Evolutionary conservation across 2,329 filamentous ascomycete genomes (phyloP).

Genomic region (Ceratocystis cubensis): DNA sequence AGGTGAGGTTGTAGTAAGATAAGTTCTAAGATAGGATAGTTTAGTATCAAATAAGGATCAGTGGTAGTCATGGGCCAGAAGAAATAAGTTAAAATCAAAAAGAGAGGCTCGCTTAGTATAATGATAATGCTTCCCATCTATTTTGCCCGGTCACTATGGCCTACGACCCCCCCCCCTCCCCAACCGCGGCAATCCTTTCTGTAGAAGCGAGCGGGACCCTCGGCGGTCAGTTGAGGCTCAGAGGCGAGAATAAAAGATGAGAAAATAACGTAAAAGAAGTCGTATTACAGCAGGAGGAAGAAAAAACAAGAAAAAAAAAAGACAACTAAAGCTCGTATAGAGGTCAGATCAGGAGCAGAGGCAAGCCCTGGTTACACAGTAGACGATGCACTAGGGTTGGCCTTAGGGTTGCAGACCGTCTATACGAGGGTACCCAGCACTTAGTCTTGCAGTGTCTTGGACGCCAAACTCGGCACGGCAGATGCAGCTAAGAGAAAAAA

Average conservation of each 20-base stretch:
- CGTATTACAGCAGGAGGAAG: not conserved
- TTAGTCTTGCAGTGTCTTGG: not conserved
- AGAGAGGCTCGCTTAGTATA: not conserved
- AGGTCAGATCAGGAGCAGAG: not conserved
- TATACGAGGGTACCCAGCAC: not conserved
- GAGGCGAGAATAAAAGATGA: not conserved
- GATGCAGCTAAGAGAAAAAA: not conserved
- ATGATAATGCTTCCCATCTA: no score
- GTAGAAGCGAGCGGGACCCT: not conserved
- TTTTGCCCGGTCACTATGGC: no score
- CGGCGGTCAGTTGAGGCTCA: slow-evolving; percentile 4
- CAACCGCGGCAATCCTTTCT: not conserved
- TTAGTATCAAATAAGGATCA: no score
- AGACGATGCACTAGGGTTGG: not conserved
- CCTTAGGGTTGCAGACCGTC: not conserved
- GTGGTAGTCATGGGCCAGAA: not conserved
- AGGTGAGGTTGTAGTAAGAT: not conserved
- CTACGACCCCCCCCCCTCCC: no score
- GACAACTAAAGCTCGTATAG: not conserved
- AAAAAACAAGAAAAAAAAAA: not conserved
- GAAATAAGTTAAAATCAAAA: not conserved
- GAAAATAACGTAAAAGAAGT: no score
- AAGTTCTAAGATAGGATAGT: not conserved
- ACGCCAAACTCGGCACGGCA: not conserved
- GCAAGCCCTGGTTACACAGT: not conserved